These are phyloP conservation scores for Chaetomium cochliodes DNA, from an alignment of 495 filamentous ascomycete species.

Conservation along the genomic window DNA sequence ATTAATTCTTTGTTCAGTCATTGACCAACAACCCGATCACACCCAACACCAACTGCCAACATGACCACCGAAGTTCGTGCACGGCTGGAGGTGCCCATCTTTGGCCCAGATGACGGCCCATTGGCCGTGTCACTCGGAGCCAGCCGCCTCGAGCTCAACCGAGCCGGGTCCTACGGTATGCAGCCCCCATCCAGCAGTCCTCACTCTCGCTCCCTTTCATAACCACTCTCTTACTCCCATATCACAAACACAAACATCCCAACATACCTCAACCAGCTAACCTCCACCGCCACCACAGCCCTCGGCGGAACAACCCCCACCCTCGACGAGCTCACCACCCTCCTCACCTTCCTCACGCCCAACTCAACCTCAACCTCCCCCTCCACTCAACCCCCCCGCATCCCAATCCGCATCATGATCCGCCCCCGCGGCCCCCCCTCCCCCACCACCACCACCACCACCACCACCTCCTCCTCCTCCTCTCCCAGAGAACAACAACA, in stretches of 20 bases:
- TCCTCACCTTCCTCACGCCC: conserved; percentile 18
- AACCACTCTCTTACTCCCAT: background rate
- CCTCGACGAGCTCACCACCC: conserved; percentile 23
- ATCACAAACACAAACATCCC: background rate
- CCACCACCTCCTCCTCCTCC: background rate
- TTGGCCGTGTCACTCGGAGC: conserved; percentile 33
- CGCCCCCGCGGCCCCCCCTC: conserved; percentile 40
- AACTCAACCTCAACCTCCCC: conserved; percentile 12
- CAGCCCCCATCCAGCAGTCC: background rate
- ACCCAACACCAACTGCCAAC: background rate
- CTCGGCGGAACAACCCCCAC: conserved; percentile 44
- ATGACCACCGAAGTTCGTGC: background rate
- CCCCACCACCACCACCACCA: background rate
- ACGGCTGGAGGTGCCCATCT: conserved; percentile 45
- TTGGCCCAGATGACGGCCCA: conserved; percentile 33
- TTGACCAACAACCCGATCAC: background rate
- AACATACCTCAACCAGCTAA: background rate
- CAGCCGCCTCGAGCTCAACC: conserved; percentile 44
- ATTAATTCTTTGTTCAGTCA: background rate
- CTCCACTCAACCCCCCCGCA: conserved; percentile 13
- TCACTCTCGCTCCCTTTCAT: background rate
- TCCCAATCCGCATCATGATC: conserved; percentile 46
- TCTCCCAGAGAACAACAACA: background rate
- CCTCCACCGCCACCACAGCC: conserved; percentile 1
- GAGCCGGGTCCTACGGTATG: conserved; percentile 40